Conservation (phyloP, 805 yeast species). For the Candida nemodendra region DNA sequence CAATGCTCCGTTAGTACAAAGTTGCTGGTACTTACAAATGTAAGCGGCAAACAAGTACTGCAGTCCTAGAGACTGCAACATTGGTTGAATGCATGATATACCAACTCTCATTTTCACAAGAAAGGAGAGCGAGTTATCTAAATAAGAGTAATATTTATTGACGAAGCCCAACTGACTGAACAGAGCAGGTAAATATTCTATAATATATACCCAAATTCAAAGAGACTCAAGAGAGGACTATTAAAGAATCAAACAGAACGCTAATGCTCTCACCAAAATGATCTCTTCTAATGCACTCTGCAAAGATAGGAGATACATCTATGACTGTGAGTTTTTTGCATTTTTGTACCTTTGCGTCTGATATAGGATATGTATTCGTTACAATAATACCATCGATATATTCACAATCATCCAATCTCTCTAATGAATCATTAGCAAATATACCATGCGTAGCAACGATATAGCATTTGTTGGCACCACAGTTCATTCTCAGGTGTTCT, state of each 20-base stretch:
- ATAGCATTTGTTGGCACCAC: conserved; percentile 92
- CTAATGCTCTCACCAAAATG: conserved; percentile 98
- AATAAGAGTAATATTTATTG: neutral
- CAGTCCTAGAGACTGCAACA: conserved; percentile 54
- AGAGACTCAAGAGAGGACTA: conserved; percentile 39
- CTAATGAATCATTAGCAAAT: conserved; percentile 84
- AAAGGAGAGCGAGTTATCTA: neutral
- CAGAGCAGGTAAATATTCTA: no score
- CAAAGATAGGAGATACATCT: conserved; percentile 92
- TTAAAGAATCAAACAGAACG: conserved; percentile 84
- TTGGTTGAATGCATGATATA: conserved; percentile 33
- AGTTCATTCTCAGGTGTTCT: conserved; percentile 90
- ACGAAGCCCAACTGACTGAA: no score
- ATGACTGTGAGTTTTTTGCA: conserved; percentile 77
- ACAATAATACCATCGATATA: conserved; percentile 91
- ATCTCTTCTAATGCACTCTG: conserved; percentile 97
- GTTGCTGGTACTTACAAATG: conserved; percentile 23
- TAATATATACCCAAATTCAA: neutral
- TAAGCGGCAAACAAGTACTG: conserved; percentile 42
- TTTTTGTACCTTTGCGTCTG: conserved; percentile 53
- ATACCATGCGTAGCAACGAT: conserved; percentile 96
- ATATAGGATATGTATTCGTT: conserved; percentile 93
- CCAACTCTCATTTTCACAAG: neutral
- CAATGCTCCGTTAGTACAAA: conserved; percentile 62
- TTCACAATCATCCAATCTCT: conserved; percentile 69